Conservation (phyloP, 108 stramenopile genomes). For the Cylindrotheca closterium region DNA sequence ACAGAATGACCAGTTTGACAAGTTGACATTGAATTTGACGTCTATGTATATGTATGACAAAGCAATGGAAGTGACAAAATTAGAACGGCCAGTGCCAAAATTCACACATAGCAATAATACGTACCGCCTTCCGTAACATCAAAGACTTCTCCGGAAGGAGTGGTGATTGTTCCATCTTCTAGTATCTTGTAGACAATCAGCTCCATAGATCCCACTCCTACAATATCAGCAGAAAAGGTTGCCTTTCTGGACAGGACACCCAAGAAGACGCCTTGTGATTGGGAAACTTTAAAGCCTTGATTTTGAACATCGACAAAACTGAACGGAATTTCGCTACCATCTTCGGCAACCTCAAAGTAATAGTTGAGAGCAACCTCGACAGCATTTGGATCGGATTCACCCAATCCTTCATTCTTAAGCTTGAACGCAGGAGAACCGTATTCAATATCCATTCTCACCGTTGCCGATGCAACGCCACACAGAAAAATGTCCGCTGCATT, state of each 20-base stretch:
- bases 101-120: too few species aligned
- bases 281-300: conserved; percentile 11
- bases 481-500: neutral
- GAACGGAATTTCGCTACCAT: conserved; percentile 4
- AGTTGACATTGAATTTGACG: conserved; percentile 25
- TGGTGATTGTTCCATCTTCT: conserved; percentile 7
- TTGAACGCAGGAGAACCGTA: neutral
- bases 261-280: conserved; percentile 11
- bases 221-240: conserved; percentile 12
- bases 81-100: too few species aligned
- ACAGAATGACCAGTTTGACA: conserved; percentile 25
- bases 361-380: conserved; percentile 11
- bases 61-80: too few species aligned
- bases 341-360: conserved; percentile 20
- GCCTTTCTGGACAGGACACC: conserved; percentile 14
- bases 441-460: neutral
- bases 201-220: conserved; percentile 14
- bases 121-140: conserved; percentile 1
- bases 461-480: conserved; percentile 5
- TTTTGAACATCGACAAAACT: conserved; percentile 17
- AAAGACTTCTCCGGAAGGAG: conserved; percentile 7
- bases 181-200: conserved; percentile 19
- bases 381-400: conserved; percentile 13
- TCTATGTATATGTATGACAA: too few species aligned
- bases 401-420: conserved; percentile 12